Percentiles rank a stretch among this genome's conserved stretches.
Evolutionary conservation across 2,329 filamentous ascomycete genomes (phyloP).

Genomic region (Phialophora expanda): DNA sequence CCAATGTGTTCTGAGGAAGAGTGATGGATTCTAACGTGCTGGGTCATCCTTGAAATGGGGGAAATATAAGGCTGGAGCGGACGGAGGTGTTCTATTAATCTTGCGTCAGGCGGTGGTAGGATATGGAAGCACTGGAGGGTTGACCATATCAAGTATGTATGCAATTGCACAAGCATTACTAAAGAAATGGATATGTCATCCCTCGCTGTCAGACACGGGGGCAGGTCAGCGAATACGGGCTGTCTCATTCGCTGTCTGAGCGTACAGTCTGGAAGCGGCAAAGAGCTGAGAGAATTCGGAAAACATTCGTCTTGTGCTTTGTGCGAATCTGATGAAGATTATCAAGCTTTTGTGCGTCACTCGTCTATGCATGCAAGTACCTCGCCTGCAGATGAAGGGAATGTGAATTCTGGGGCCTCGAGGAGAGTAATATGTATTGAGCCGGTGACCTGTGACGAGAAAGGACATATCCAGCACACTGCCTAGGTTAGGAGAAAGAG

Average conservation of each 20-base stretch:
- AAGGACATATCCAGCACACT: too few relatives aligned
- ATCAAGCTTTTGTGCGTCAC: conserved; percentile 6
- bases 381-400: too few relatives aligned
- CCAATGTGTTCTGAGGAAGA: background rate
- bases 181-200: background rate
- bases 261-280: background rate
- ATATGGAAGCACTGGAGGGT: background rate
- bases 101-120: background rate
- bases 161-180: background rate
- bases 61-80: background rate
- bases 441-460: too few relatives aligned
- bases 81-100: background rate
- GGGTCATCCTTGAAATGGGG: background rate
- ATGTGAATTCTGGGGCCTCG: too few relatives aligned
- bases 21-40: background rate
- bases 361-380: too few relatives aligned
- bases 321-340: conserved; percentile 6
- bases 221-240: conserved; percentile 1
- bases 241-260: background rate
- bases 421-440: too few relatives aligned
- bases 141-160: background rate
- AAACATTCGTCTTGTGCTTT: background rate
- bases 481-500: too few relatives aligned
- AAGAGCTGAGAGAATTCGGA: background rate
- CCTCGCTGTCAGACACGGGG: background rate